A percentile compares a stretch with the other conserved stretches of the same genome.
Evolutionary conservation across 2,329 filamentous ascomycete genomes (phyloP).

Genomic region (Bipolaris sorokiniana): DNA sequence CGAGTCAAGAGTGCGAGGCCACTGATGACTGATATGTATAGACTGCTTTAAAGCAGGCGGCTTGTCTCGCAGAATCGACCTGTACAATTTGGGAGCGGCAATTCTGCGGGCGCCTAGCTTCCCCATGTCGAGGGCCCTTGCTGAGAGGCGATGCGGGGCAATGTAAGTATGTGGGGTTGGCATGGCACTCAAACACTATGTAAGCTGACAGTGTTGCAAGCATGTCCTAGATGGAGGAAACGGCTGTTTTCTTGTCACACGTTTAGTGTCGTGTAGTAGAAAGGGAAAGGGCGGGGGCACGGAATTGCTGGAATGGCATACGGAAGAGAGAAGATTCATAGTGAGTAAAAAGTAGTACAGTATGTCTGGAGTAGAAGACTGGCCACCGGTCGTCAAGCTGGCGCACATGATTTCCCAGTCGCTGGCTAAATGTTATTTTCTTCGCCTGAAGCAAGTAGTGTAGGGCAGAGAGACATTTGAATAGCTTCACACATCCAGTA

Average conservation of each 20-base stretch:
- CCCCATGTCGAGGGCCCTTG: slow-evolving; percentile 4
- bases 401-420: neutral
- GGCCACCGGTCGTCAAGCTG: neutral
- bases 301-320: too few species aligned
- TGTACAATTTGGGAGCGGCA: neutral
- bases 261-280: too few species aligned
- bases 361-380: neutral
- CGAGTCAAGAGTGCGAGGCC: neutral
- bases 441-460: too few species aligned
- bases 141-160: slow-evolving; percentile 10
- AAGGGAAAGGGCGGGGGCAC: too few species aligned
- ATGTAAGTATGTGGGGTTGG: slow-evolving; percentile 10
- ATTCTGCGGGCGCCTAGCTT: neutral
- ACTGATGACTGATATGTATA: neutral
- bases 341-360: neutral
- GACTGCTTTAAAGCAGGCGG: neutral
- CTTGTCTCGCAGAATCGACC: neutral
- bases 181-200: neutral
- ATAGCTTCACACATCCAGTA: neutral
- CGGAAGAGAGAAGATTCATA: too few species aligned
- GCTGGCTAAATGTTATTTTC: neutral
- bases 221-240: too few species aligned
- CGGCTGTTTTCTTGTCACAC: too few species aligned
- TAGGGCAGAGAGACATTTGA: too few species aligned
- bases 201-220: neutral